These are phyloP conservation scores for Neurospora sp. DNA, from an alignment of 495 filamentous ascomycete species.

Conservation along the genomic window DNA sequence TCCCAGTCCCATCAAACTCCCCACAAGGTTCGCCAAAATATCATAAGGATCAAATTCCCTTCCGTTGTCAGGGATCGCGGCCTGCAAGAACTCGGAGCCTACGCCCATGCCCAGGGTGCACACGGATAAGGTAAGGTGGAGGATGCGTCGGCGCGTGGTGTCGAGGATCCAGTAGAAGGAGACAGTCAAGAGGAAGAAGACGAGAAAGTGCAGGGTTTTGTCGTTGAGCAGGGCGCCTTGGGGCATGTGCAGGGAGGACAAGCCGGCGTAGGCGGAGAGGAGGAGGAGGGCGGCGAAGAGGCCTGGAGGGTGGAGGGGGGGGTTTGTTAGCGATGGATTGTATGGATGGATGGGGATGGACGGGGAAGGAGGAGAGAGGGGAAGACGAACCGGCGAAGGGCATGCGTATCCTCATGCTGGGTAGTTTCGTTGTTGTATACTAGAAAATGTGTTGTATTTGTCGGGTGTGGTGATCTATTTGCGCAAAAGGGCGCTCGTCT, in stretches of 20 bases:
- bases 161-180: constrained; percentile 97
- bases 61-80: constrained; percentile 59
- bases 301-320: constrained; percentile 33
- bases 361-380: neutral
- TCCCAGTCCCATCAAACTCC: constrained; percentile 58
- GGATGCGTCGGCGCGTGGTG: constrained; percentile 68
- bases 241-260: constrained; percentile 50
- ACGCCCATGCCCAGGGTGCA: constrained; percentile 65
- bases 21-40: constrained; percentile 78
- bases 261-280: constrained; percentile 66
- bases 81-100: constrained; percentile 80
- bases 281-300: constrained; percentile 70
- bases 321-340: constrained; percentile 1
- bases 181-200: constrained; percentile 81
- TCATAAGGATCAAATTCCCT: constrained; percentile 78
- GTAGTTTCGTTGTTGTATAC: neutral
- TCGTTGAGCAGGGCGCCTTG: constrained; percentile 51
- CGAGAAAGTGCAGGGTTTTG: constrained; percentile 80
- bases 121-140: constrained; percentile 76
- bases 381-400: constrained; percentile 57
- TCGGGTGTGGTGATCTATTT: neutral
- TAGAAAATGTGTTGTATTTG: neutral
- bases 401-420: constrained; percentile 57
- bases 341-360: neutral
- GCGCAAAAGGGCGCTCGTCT: neutral